Evolutionary conservation across 371 early-diverging fungal genomes (phyloP), one percentile per base, ranked within the genome.

Genomic region (Mucor indicus): DNA sequence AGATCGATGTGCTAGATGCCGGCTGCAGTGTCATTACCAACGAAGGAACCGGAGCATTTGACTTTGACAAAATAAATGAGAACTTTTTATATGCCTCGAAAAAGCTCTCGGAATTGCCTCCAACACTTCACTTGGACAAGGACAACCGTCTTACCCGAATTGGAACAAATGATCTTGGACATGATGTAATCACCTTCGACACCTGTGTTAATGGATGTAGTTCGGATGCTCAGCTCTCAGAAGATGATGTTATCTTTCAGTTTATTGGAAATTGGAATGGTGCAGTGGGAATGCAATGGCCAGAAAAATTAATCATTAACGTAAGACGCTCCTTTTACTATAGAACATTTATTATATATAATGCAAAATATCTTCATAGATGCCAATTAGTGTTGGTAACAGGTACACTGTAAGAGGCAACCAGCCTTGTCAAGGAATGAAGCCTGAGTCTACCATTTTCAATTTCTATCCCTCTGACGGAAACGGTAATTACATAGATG

Each of bases 201-300:
- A 31, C 32, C 7, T 48, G 48, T 31, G 31, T 22, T 21, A 16
- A 39, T 13, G 16, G 23, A 13, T 9, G 30, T 9, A 39, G 48
- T 15, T 7, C 16, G 16, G 20, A 22, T 19, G 38, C 30, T 5
- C 12, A 38, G n/a, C 15, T 48, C 20, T 48, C 39, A 20, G 10
- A 39, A 21, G 31, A 38, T 20, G 10, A 12, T 7, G 23, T 31
- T 5, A 27, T 39, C 6, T 15, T 48, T 20, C 30, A 30, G 20
- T 38, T 16, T 13, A 1, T 39, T 25, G 48, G 31, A 4, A 48
- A 48, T 20, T 48, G 48, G 48, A 48, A 48, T 48, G 48, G 48
- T 39, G 39, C 48, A 12, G 20, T 20, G 10, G 39, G 38, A 23
- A 30, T 48, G 39, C 8, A 11, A 24, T 48, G 38, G 22, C 38